Conservation (phyloP, 768 basidiomycete genomes). For the Lentinula sp. region DNA sequence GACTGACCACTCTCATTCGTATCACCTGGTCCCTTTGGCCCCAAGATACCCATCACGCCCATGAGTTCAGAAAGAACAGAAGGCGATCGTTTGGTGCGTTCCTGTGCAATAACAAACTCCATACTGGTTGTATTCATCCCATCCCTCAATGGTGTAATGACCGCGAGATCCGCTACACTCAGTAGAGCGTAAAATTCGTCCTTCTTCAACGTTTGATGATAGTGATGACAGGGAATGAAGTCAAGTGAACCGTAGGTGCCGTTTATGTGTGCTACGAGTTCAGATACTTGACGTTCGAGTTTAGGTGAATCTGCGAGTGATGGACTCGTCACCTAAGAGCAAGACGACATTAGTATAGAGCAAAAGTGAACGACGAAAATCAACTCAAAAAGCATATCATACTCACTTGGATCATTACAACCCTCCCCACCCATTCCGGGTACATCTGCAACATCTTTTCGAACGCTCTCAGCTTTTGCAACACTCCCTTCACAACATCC, state of each 20-base stretch:
- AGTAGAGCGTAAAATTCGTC: slow-evolving; percentile 97
- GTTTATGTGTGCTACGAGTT: slow-evolving; percentile 92
- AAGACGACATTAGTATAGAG: background rate
- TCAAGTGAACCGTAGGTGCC: slow-evolving; percentile 92
- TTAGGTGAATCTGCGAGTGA: slow-evolving; percentile 89
- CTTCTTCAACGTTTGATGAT: slow-evolving; percentile 95
- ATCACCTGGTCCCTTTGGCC: slow-evolving; percentile 1
- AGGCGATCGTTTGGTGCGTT: slow-evolving; percentile 75
- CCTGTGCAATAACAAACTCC: slow-evolving; percentile 96
- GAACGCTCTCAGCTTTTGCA: slow-evolving; percentile 96
- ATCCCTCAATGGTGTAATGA: slow-evolving; percentile 93
- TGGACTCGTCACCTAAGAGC: slow-evolving; percentile 59
- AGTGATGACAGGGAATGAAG: slow-evolving; percentile 97
- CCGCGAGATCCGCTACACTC: slow-evolving; percentile 87
- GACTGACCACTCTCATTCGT: background rate
- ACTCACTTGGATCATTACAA: slow-evolving; percentile 77
- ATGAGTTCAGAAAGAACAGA: slow-evolving; percentile 95
- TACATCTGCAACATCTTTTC: slow-evolving; percentile 91
- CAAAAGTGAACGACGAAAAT: background rate
- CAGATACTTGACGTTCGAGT: slow-evolving; percentile 88
- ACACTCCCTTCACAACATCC: slow-evolving; percentile 95
- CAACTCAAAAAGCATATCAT: background rate
- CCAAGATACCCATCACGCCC: slow-evolving; percentile 71
- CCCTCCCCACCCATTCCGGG: slow-evolving; percentile 93
- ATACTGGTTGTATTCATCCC: slow-evolving; percentile 99